A percentile compares a stretch with the other conserved stretches of the same genome.
Conservation (phyloP, 805 yeast species). For the Yamadazyma paraphyllophila region DNA sequence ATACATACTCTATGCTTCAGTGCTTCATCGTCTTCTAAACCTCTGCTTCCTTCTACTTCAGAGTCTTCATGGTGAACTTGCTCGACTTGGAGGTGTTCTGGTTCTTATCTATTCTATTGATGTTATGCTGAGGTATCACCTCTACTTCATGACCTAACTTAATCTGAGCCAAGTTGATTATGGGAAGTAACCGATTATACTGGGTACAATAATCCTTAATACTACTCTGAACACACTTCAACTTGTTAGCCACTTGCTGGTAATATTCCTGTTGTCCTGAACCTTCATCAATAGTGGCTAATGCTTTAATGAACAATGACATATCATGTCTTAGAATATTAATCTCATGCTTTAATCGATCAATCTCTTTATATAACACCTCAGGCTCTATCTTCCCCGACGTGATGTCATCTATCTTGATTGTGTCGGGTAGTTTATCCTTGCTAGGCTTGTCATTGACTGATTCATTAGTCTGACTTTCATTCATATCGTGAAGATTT, state of each 20-base stretch:
- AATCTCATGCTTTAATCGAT: conserved; percentile 41
- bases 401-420: conserved; percentile 43
- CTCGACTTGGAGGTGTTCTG: conserved; percentile 3
- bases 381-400: conserved; percentile 40
- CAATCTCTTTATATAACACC: conserved; percentile 44
- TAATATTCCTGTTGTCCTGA: conserved; percentile 38
- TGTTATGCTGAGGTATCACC: conserved; percentile 25
- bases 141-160: conserved; percentile 52
- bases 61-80: conserved; percentile 3
- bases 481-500: too few relatives aligned
- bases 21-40: background rate
- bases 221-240: conserved; percentile 36
- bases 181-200: conserved; percentile 47
- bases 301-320: conserved; percentile 35
- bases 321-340: conserved; percentile 41
- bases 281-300: conserved; percentile 33
- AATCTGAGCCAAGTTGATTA: conserved; percentile 49
- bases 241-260: conserved; percentile 32
- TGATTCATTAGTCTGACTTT: background rate
- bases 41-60: background rate
- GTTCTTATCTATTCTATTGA: conserved; percentile 2
- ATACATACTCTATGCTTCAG: too few relatives aligned
- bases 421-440: conserved; percentile 27
- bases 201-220: conserved; percentile 43
- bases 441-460: background rate